These are phyloP conservation scores for Fraxinus excelsior DNA, from an alignment of 257 asterid genomes.

Conservation along the genomic window DNA sequence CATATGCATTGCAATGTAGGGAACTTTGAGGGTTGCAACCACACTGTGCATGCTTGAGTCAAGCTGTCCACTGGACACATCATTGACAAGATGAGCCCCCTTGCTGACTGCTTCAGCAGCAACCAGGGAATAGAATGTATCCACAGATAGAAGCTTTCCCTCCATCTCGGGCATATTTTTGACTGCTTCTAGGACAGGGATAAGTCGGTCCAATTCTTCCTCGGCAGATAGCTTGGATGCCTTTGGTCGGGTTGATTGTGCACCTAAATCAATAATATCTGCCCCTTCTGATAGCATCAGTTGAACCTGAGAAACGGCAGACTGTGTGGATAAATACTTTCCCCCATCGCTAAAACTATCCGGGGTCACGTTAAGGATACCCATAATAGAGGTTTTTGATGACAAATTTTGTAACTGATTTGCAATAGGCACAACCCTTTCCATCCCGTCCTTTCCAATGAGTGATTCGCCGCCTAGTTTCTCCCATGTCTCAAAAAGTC, in stretches of 20 bases:
- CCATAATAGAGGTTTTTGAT: conserved; percentile 69
- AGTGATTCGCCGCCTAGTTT: conserved; percentile 77
- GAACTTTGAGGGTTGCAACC: conserved; percentile 62
- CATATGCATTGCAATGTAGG: conserved; percentile 86
- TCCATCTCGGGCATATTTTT: conserved; percentile 70
- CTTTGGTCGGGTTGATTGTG: conserved; percentile 95
- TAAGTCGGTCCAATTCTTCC: conserved; percentile 73
- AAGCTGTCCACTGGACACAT: conserved; percentile 72
- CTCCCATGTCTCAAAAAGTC: conserved; percentile 75
- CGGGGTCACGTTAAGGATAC: conserved; percentile 82
- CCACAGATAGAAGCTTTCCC: conserved; percentile 79
- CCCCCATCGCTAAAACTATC: conserved; percentile 98
- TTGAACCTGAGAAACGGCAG: conserved; percentile 64
- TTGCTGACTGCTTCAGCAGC: conserved; percentile 71
- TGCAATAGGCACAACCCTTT: conserved; percentile 76
- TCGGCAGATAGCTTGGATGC: conserved; percentile 69
- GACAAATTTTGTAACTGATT: conserved; percentile 71
- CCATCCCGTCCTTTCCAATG: conserved; percentile 75
- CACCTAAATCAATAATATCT: conserved; percentile 86
- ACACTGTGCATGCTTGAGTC: conserved; percentile 59
- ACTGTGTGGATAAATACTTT: conserved; percentile 52
- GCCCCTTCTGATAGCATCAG: conserved; percentile 73
- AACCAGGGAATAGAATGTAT: conserved; percentile 76
- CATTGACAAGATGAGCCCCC: conserved; percentile 80
- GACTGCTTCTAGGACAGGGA: conserved; percentile 79